Base-by-base conservation (phyloP, 164 flowering plant genomes). In the Chimonanthus salicifolius region DNA sequence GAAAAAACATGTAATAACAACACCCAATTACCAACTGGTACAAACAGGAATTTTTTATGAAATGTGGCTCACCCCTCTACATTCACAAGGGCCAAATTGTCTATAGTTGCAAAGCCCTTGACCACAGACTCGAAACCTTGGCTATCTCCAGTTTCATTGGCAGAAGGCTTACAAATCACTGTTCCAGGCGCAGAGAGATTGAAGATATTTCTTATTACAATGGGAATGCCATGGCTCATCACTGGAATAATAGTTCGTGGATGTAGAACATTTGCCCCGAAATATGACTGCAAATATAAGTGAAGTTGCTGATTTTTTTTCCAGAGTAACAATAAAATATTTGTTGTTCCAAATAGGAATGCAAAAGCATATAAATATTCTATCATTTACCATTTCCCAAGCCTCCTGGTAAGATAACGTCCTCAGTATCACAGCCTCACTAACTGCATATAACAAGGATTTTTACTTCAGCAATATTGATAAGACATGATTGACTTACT, bases 201-300 rank as follows among this genome's bases (percentile, higher is more conserved):
- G 82, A 94, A 94, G 47, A 96, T 88, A 75, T 96, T 96, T 79
- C 95, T 87, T 87, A 94, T 96, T 13, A 90, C 83, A 78, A 96
- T 96, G n/a, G 99, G 99, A 84, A 96, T 96, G 79, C 84, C 84
- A 81, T 89, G 86, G 64, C 80, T 85, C 99, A 96, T 96, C 68
- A 96, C 99, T 45, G 98, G 99, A 74, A 96, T 87, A 47, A 96
- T 96, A 64, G 99, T 96, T 20, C 99, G 92, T 9, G 99, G 99
- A 77, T 96, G 99, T 74, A 96, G 81, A 62, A 96, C 99, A 87
- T 96, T 96, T 71, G 99, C 99, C 67, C 99, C 99, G 84, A 96
- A 96, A 81, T 96, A 94, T 66, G 99, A 96, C 98, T 96, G 94
- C 87, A 84, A 0, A 73, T 6, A 58, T 68, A 82, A 16, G 60